Percentiles rank a stretch among this genome's conserved stretches.
Evolutionary conservation across 1,284 basidiomycete species (phyloP).

Genomic region (Xanthoconium separans): DNA sequence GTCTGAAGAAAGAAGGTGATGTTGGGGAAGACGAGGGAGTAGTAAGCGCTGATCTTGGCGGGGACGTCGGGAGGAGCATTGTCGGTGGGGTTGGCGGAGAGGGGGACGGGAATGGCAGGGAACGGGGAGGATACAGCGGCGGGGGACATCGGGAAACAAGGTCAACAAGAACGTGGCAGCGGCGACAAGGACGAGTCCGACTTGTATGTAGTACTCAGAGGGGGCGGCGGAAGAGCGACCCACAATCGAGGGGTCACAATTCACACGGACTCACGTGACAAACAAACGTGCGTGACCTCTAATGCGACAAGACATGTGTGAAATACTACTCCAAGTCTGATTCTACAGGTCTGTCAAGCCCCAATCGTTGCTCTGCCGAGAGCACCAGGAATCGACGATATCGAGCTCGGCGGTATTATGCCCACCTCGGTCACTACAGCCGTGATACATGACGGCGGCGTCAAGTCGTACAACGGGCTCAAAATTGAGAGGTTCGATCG

Average conservation of each 20-base stretch:
- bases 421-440: constrained; percentile 97
- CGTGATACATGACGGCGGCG: constrained; percentile 86
- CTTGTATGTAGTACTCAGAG: neutral
- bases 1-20: constrained; percentile 90
- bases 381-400: constrained; percentile 76
- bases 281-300: constrained; percentile 21
- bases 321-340: constrained; percentile 5
- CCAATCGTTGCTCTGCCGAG: constrained; percentile 44
- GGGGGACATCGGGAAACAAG: constrained; percentile 25
- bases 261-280: constrained; percentile 17
- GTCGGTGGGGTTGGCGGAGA: constrained; percentile 32
- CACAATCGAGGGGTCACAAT: constrained; percentile 1
- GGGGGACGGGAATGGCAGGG: neutral
- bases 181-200: constrained; percentile 3
- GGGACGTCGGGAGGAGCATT: constrained; percentile 22
- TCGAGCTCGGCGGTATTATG: constrained; percentile 84
- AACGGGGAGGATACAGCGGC: constrained; percentile 3
- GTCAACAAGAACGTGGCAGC: constrained; percentile 10
- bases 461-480: constrained; percentile 89
- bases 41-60: constrained; percentile 88
- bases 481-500: constrained; percentile 65
- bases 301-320: neutral
- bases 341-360: constrained; percentile 10
- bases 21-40: constrained; percentile 89
- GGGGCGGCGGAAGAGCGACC: neutral